A percentile compares a stretch with the other conserved stretches of the same genome.
phyloP scores from a whole-genome alignment of 495 filamentous ascomycete species.

The Friedmanniomyces simplex region DNA sequence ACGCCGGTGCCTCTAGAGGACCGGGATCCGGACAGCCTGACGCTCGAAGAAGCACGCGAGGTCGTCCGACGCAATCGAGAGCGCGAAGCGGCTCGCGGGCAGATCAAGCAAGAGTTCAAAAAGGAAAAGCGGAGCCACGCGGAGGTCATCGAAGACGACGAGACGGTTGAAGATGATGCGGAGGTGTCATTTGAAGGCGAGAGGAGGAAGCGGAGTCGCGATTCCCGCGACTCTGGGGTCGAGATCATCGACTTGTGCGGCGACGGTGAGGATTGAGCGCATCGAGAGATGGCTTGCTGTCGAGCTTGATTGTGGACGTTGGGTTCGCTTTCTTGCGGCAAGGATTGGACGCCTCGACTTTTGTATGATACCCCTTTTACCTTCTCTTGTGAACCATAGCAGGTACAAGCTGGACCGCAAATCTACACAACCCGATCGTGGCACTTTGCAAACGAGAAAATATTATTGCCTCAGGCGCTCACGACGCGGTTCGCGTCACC shows the following conservation, averaged over 20 bases:
- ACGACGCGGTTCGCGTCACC: no score
- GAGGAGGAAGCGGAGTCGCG: background rate
- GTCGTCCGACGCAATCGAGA: constrained; percentile 9
- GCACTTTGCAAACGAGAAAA: no score
- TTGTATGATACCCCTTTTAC: no score
- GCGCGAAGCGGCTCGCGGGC: background rate
- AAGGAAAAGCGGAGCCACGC: constrained; percentile 11
- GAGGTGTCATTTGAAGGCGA: background rate
- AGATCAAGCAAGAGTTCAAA: constrained; percentile 4
- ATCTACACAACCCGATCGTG: no score
- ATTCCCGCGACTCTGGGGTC: background rate
- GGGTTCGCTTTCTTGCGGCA: no score
- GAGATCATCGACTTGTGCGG: constrained; percentile 4
- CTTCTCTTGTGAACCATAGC: no score
- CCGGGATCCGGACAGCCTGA: constrained; percentile 11
- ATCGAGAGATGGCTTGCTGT: no score
- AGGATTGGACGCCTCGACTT: no score
- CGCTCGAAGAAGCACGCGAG: constrained; percentile 10
- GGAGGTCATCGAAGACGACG: background rate
- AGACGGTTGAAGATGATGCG: constrained; percentile 7
- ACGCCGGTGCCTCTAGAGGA: constrained; percentile 21
- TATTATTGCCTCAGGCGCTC: no score
- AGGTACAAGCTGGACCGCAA: no score
- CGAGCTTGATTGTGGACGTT: no score
- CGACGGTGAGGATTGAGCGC: no score